Conservation (phyloP, 2,329 filamentous ascomycete genomes). For the Colletotrichum agaves region DNA sequence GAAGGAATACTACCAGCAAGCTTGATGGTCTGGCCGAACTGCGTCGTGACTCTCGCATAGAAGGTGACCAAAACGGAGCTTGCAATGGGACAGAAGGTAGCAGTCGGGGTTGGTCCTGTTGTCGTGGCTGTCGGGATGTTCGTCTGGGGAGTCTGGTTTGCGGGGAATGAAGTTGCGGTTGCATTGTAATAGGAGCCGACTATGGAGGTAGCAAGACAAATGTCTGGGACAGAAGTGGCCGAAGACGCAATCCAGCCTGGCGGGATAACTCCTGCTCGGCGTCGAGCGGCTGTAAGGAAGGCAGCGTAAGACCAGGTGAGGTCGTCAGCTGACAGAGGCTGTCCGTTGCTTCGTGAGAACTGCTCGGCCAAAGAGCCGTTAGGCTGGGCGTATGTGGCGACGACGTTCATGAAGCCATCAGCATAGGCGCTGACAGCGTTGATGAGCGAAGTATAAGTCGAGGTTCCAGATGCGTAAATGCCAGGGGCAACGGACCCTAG, state of each 20-base stretch:
- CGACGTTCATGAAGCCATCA: constrained; percentile 69
- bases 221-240: constrained; percentile 58
- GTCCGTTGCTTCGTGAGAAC: constrained; percentile 64
- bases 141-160: constrained; percentile 57
- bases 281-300: constrained; percentile 71
- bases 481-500: constrained; percentile 67
- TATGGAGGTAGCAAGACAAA: constrained; percentile 59
- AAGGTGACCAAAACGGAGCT: constrained; percentile 71
- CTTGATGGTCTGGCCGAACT: constrained; percentile 72
- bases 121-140: constrained; percentile 40
- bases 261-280: constrained; percentile 66
- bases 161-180: constrained; percentile 60
- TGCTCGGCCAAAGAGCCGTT: constrained; percentile 77
- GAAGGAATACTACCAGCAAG: constrained; percentile 68
- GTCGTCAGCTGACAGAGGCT: constrained; percentile 71
- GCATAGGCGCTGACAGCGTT: constrained; percentile 68
- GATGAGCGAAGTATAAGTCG: constrained; percentile 65
- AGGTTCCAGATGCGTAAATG: constrained; percentile 64
- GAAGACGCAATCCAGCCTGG: constrained; percentile 64
- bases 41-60: constrained; percentile 66
- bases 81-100: constrained; percentile 43
- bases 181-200: constrained; percentile 63
- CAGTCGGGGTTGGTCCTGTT: constrained; percentile 44
- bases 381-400: constrained; percentile 69
- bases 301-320: constrained; percentile 81